Base-by-base conservation (phyloP, 257 asterid genomes). In the Misopates orontium region DNA sequence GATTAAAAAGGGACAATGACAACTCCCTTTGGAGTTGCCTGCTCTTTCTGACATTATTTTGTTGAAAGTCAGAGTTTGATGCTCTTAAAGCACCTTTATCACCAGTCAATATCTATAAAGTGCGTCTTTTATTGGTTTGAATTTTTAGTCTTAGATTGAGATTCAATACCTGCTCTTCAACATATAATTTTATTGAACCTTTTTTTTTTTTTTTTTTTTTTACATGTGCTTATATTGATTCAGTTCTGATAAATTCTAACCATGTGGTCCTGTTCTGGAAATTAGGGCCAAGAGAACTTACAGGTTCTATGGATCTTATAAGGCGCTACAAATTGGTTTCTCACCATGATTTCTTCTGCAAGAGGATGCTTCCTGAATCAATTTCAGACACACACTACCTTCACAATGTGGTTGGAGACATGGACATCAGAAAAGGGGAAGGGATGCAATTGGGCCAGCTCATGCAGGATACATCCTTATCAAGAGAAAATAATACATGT, bases 341-440 rank as follows among this genome's bases (percentile, higher is more conserved):
- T 66, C 90, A 83, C 68, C 72, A 83, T 12, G 95, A 82, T 40
- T 86, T 78, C 74, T 86, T 86, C 75, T 84, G 90, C 77, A 84
- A 84, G 81, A 86, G 80, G 76, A 48, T 86, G 66, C 90, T 84
- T 72, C 95, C 86, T 0, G 31, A 70, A 42, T 78, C 90, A 53
- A 79, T 84, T 67, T 76, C 82, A 24, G 84, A 82, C 69, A 73
- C 95, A 36, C 88, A 84, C 70, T 86, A 86, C 71, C 88, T 86
- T 64, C 86, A 82, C 70, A 80, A 82, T 78, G 95, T 86, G 77
- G 90, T 81, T 56, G 94, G 90, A 66, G 90, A 86, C 51, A 75
- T 80, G 49, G 88, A 83, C 73, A 81, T 86, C 58, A 75, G 85
- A 74, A 83, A 83, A 74, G 94, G 90, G 23, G 86, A 86, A 69